Evolutionary conservation across 176 grass and related monocot genomes (phyloP), one percentile per base, ranked within the genome.

Genomic region (Aegilops tauschii): DNA sequence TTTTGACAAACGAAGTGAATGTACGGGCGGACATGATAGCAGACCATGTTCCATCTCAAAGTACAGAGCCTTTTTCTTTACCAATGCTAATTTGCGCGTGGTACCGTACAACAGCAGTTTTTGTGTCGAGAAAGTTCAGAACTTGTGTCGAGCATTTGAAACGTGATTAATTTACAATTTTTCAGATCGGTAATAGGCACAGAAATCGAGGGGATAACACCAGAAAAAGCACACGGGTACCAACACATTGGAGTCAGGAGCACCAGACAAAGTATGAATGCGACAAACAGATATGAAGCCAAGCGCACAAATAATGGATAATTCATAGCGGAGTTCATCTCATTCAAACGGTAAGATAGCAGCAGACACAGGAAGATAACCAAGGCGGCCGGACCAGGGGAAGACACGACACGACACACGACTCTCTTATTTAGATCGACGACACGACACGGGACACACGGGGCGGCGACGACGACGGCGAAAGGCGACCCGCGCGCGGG

Each of bases 401-500:
- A n/a, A n/a, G n/a, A n/a, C n/a, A n/a, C n/a, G n/a, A n/a, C n/a
- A 40, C 37, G 37, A 44, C 9, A 42, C 40, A 61, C 21, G 61
- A 83, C 79, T 8, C 76, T 12, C 49, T 83, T 88, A 78, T 84
- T 80, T 69, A 45, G 47, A 17, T 9, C 32, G 54, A 49, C 67
- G 34, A 32, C 49, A 6, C 12, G 34, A 29, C 12, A 21, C 72
- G 56, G 56, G n/a, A 9, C 0, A 28, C 12, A 21, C 62, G 54
- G 54, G 21, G 5, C 0, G 52, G 21, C 3, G 4, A 9, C 12
- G 32, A 73, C 21, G 50, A 44, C 40, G 6, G 1, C 16, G 18
- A 11, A 2, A 14, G 6, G 9, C 0, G 3, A 27, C 23, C 17
- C 58, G 9, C 3, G 69, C 2, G 5, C 2, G 69, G 4, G 5